Percentiles rank a stretch among this genome's conserved stretches.
Conservation (phyloP, 225 moss, liverwort and hornwort genomes). For the Bryoerythrophyllum caledonicum region DNA sequence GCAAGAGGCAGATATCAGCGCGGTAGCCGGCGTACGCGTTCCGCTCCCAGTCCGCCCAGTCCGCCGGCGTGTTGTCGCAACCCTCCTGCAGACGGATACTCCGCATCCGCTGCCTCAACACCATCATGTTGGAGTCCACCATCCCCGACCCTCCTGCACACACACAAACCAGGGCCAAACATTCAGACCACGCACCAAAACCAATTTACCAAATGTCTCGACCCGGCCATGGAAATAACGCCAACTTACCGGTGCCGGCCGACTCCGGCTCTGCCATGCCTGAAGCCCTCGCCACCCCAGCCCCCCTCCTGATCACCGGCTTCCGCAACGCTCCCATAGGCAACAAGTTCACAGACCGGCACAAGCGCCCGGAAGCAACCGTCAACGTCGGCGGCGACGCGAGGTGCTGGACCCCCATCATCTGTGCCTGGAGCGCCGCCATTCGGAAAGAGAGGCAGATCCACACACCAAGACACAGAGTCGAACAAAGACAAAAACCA, state of each 20-base stretch:
- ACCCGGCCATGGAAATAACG: not conserved
- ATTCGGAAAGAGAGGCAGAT: not conserved
- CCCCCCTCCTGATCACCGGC: constrained; percentile 20
- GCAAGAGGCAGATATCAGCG: constrained; percentile 67
- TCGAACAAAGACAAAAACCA: not conserved
- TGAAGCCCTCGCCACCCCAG: constrained; percentile 35
- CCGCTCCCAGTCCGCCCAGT: constrained; percentile 94
- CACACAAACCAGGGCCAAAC: not conserved
- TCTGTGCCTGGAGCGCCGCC: not conserved
- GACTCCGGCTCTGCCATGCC: constrained; percentile 52
- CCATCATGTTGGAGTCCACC: constrained; percentile 87
- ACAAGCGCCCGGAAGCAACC: not conserved
- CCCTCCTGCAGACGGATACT: constrained; percentile 69
- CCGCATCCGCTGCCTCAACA: constrained; percentile 79
- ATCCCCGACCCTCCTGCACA: constrained; percentile 55
- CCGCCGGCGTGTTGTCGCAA: constrained; percentile 53
- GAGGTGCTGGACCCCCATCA: not conserved
- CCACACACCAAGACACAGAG: not conserved
- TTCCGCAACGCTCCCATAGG: constrained; percentile 10
- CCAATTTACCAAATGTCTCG: too few relatives aligned
- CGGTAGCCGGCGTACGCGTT: constrained; percentile 71
- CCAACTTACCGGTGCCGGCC: constrained; percentile 35
- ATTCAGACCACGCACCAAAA: too few relatives aligned
- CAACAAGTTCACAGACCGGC: not conserved
- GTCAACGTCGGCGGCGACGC: constrained; percentile 14